Percentiles rank a stretch among this genome's conserved stretches.
phyloP scores from a whole-genome alignment of 257 asterid species.

The Plantago elongata region DNA sequence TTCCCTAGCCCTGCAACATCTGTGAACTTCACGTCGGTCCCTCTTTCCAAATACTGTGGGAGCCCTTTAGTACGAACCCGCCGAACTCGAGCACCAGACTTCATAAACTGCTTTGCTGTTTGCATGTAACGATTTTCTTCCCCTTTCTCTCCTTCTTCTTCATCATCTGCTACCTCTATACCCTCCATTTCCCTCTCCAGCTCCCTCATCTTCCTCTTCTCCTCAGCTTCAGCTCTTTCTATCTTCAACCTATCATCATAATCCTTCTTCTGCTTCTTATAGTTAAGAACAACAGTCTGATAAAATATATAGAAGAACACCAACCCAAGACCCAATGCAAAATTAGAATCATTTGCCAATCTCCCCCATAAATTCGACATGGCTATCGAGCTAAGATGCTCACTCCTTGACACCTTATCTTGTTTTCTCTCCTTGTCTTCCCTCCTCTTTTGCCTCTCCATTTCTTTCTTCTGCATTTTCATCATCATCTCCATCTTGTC shows the following conservation, averaged over 20 bases:
- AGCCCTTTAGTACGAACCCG: constrained; percentile 56
- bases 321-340: constrained; percentile 63
- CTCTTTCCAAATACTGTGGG: constrained; percentile 86
- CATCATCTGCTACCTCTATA: constrained; percentile 53
- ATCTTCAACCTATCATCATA: constrained; percentile 92
- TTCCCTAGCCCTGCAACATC: constrained; percentile 99
- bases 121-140: constrained; percentile 71
- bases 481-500: constrained; percentile 55
- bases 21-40: constrained; percentile 77
- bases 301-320: constrained; percentile 79
- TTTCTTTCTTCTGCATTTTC: constrained; percentile 60
- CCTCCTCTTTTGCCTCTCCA: constrained; percentile 60
- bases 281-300: constrained; percentile 69
- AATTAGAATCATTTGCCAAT: constrained; percentile 67
- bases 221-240: constrained; percentile 90
- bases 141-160: constrained; percentile 56
- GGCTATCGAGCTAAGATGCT: constrained; percentile 39
- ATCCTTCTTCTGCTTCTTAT: constrained; percentile 82
- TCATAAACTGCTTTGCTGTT: constrained; percentile 82
- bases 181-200: constrained; percentile 76
- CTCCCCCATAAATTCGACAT: constrained; percentile 61
- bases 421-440: constrained; percentile 48
- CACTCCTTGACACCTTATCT: constrained; percentile 33
- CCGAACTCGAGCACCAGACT: constrained; percentile 90
- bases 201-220: constrained; percentile 79